Base-by-base conservation (phyloP, 768 basidiomycete genomes). In the Mycena sanguinolenta region DNA sequence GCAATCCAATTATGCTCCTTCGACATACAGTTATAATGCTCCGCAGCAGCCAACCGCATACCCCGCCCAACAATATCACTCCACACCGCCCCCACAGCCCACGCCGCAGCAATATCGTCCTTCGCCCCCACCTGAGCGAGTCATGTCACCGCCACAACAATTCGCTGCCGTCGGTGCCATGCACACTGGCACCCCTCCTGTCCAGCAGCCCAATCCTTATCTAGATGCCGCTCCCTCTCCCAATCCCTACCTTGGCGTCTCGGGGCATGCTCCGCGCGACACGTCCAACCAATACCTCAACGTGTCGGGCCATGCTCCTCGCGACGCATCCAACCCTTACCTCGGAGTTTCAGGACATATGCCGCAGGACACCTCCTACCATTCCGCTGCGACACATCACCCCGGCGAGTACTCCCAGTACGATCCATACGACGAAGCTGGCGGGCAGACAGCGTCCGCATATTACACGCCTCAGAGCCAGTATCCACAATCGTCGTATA, bases 301-400 rank as follows among this genome's bases (percentile, higher is more conserved):
- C n/a, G n/a, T n/a, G n/a, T n/a, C 58, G 4, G 69, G 69, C 7
- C 92, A 93, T 74, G 77, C 78, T 3, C 77, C 85, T 16, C 85
- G 87, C 44, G 87, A 84, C 50, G 81, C 86, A 39, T 85, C 89
- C 25, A 91, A 92, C 74, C 86, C 54, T 4, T 46, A 46, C 89
- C 73, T 82, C 55, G 55, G 55, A 4, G 49, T 50, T 16, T 34
- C 32, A 21, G 54, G 54, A 4, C 54, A 55, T 19, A 13, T 13
- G 23, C 13, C 10, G 13, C 32, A 23, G 5, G 55, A 42, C 25
- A 65, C 64, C 5, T 65, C 64, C 3, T 92, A 92, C 74, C 87
- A 90, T 73, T 82, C 88, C 30, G 86, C 87, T 12, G 75, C 82
- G 19, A 80, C 84, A 34, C 87, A 88, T 66, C 84, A 87, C 63